Evolutionary conservation across 805 yeast species (phyloP), one percentile per base, ranked within the genome.

Genomic region (Teunomyces aglyptinius): DNA sequence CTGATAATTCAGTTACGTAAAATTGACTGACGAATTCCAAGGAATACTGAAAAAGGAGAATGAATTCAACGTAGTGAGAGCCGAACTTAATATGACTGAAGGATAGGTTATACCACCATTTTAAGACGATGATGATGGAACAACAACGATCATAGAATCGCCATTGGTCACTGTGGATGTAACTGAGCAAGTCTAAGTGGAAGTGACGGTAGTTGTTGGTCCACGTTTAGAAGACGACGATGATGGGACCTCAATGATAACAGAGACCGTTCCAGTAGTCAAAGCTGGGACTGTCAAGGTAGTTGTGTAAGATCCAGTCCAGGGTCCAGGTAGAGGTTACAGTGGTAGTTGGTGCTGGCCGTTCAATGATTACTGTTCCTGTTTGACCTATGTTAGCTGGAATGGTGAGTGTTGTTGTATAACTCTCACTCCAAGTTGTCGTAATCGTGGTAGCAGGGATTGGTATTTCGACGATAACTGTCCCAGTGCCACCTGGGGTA

Each of bases 331-430:
- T 28, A 6, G 32, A 28, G 11, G 32, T 28, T 3, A n/a, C n/a
- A 6, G 32, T 28, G 8, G 32, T 28, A 7, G 6, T 28, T 28
- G 32, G 32, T 1, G 15, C 27, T 11, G 59, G 59, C 19, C 48
- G 44, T 12, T 50, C 51, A 13, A 56, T 43, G 3, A 48, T 28
- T 5, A 55, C 53, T 2, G 59, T 50, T 19, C 38, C 53, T 18
- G 38, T 50, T 29, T 43, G 46, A 10, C 55, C 55, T 22, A 13
- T 26, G 11, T 16, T 33, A 5, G 46, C 28, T n/a, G 42, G 50
- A 3, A 36, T 16, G 27, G 53, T 49, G 2, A 46, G 41, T 6
- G 49, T 36, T 10, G 26, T 15, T 20, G 46, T 32, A 28, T 3
- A 49, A 47, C n/a, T 28, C 4, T 13, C 32, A n/a, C 13, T n/a